Evolutionary conservation across 75 land plant genomes (phyloP).

Genomic region (Ceratopteris richardii): DNA sequence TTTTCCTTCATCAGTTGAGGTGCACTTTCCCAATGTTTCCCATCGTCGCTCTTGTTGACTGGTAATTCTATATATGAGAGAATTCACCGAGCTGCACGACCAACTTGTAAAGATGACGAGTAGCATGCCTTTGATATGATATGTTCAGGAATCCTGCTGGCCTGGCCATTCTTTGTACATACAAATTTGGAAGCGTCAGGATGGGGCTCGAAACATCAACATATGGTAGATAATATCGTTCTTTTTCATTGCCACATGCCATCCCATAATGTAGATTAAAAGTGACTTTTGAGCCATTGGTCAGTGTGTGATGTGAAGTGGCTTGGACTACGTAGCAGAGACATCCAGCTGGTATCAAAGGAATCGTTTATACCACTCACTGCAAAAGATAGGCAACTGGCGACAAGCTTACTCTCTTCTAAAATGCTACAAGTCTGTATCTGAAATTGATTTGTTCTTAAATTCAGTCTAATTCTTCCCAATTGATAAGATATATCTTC

Average conservation of each 20-base stretch:
- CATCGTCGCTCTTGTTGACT: conserved; percentile 82
- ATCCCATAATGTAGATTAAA: neutral
- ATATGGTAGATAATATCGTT: conserved; percentile 47
- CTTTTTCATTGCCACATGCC: neutral
- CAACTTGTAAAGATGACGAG: no score
- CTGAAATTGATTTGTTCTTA: no score
- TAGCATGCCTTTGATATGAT: no score
- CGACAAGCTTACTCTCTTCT: conserved; percentile 64
- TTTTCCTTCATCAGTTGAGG: conserved; percentile 60
- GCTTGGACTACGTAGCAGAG: conserved; percentile 68
- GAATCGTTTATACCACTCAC: conserved; percentile 43
- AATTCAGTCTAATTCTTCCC: no score
- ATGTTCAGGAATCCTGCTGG: conserved; percentile 89
- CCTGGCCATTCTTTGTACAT: conserved; percentile 84
- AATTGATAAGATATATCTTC: no score
- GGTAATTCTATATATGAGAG: conserved; percentile 26
- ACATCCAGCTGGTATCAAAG: conserved; percentile 49
- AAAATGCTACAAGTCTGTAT: conserved; percentile 58
- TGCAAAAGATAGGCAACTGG: conserved; percentile 56
- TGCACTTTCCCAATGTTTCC: conserved; percentile 62
- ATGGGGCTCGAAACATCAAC: conserved; percentile 90
- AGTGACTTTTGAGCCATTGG: neutral
- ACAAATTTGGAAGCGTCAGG: conserved; percentile 84
- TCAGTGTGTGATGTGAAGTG: conserved; percentile 94
- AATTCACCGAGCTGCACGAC: no score